Percentiles rank a stretch among this genome's conserved stretches.
These are phyloP conservation scores for Pseudozyma flocculosa DNA, from an alignment of 1,284 basidiomycete species.

Conservation along the genomic window DNA sequence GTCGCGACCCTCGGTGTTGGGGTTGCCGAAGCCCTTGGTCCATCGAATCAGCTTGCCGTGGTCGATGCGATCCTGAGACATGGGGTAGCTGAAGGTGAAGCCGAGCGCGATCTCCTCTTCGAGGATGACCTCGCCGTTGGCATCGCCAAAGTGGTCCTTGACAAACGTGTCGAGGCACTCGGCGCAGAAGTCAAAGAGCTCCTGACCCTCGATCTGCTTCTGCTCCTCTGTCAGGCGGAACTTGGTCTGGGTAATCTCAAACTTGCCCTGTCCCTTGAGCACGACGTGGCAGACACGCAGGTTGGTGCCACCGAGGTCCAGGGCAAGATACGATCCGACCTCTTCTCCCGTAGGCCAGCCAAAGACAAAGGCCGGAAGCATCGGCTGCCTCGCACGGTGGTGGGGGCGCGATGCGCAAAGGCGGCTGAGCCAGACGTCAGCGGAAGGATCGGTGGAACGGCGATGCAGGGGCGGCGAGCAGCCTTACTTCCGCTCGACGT, in stretches of 20 bases:
- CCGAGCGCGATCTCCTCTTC: conserved; percentile 80
- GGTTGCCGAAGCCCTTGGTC: conserved; percentile 96
- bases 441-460: too few species aligned
- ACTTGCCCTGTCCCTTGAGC: conserved; percentile 86
- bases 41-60: conserved; percentile 93
- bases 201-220: conserved; percentile 93
- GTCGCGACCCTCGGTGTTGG: conserved; percentile 88
- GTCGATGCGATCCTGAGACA: conserved; percentile 79
- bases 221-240: conserved; percentile 96
- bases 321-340: conserved; percentile 82
- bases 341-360: conserved; percentile 93
- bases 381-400: conserved; percentile 64
- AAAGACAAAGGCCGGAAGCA: conserved; percentile 96
- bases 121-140: conserved; percentile 64
- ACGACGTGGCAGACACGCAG: conserved; percentile 95
- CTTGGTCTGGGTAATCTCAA: conserved; percentile 96
- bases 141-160: conserved; percentile 69
- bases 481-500: too few species aligned
- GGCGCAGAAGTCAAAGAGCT: conserved; percentile 95
- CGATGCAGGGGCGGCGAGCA: too few species aligned
- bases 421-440: too few species aligned
- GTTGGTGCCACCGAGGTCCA: conserved; percentile 93
- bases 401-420: too few species aligned
- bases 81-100: conserved; percentile 73
- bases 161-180: conserved; percentile 89